Evolutionary conservation across 2,329 filamentous ascomycete species (phyloP).

Genomic region (Scedosporium minutisporum): DNA sequence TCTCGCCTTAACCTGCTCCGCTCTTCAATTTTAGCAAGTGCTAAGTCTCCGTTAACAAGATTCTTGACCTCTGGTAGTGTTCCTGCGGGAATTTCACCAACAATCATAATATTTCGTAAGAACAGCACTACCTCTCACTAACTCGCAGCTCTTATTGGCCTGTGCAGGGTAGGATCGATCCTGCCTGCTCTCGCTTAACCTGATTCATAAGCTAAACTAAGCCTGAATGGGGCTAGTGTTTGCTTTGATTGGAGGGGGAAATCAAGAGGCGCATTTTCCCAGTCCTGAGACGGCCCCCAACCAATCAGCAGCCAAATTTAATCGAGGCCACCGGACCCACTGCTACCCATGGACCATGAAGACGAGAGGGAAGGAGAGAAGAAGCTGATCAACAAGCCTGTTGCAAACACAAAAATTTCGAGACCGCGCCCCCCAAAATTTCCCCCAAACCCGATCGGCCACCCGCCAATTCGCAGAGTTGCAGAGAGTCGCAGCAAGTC

Average conservation of each 20-base stretch:
- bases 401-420: conserved; percentile 4
- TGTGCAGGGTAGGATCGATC: not conserved
- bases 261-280: not conserved
- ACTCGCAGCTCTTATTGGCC: not conserved
- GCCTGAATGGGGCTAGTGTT: not conserved
- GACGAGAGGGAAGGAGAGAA: not conserved
- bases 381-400: not conserved
- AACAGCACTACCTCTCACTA: not conserved
- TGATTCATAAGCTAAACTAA: not conserved
- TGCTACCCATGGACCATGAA: not conserved
- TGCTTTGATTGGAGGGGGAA: not conserved
- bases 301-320: not conserved
- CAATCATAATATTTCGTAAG: not conserved
- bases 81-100: too few relatives aligned
- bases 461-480: conserved; percentile 7
- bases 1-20: too few relatives aligned
- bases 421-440: conserved; percentile 4
- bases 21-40: too few relatives aligned
- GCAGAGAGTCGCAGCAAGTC: conserved; percentile 7
- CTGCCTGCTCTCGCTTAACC: not conserved
- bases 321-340: not conserved
- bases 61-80: not conserved
- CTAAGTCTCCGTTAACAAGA: not conserved
- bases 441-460: conserved; percentile 7
- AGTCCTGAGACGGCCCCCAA: not conserved